Base-by-base conservation (phyloP, 2,329 filamentous ascomycete genomes). In the Penicillium sp. region DNA sequence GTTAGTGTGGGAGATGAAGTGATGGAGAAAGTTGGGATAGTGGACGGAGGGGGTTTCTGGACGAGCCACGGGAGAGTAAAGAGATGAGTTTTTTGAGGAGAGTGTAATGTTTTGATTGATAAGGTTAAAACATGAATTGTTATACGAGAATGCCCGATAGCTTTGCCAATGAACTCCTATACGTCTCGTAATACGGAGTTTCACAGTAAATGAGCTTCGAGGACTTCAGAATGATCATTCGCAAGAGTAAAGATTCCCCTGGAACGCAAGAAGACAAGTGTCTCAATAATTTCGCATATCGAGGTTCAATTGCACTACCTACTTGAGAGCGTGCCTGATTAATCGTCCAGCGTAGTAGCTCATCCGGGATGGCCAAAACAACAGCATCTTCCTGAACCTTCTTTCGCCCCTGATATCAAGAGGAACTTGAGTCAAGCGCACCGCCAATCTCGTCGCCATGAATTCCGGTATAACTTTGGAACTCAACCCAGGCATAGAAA, bases 101-200 rank as follows among this genome's bases (percentile, higher is more conserved):
- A 25, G 34, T 14, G 48, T 14, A 17, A 22, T 37, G n/a, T 17
- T 34, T 50, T 50, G 17, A 22, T 2, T 2, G 34, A 20, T n/a
- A n/a, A n/a, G n/a, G n/a, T 12, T 1, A 7, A 17, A 17, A 15
- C 12, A 7, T 42, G 8, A 17, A 31, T 8, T 31, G 31, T 11
- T 31, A 31, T 49, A 14, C 20, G 31, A 35, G 28, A 28, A 22
- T 45, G 17, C 35, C 31, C 31, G 8, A 57, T 58, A 5, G n/a
- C 49, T 42, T 66, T 68, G 25, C 14, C 39, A 37, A 45, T n/a
- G 10, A 35, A 54, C 20, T 14, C 35, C 17, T 43, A 31, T 43
- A n/a, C 28, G 5, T 43, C 51, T 54, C 34, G n/a, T 49, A 10
- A 14, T 20, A 2, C n/a, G 11, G 8, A 34, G 17, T 31, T 2